phyloP scores from a whole-genome alignment of 2,329 filamentous ascomycete genomes.

The Fusarium tupiense region DNA sequence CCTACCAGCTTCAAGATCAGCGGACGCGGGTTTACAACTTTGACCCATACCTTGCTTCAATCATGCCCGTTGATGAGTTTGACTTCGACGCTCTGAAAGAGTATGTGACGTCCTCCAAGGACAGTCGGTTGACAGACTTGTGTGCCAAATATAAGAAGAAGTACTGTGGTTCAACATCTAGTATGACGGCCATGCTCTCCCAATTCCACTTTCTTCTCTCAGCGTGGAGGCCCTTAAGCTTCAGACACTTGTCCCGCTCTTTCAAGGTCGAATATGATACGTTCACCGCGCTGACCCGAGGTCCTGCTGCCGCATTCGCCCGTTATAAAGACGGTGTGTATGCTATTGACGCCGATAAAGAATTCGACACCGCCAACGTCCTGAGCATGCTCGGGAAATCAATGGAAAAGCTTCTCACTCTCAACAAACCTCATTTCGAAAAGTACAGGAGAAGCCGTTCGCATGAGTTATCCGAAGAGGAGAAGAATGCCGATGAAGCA shows the following conservation, averaged over 20 bases:
- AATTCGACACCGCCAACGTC: conserved; percentile 85
- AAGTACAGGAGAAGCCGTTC: conserved; percentile 78
- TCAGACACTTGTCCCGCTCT: conserved; percentile 70
- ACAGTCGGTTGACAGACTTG: conserved; percentile 74
- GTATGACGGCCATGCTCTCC: conserved; percentile 86
- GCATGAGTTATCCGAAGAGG: conserved; percentile 75
- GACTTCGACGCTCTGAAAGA: conserved; percentile 87
- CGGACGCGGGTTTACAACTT: conserved; percentile 94
- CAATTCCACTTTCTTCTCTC: conserved; percentile 96
- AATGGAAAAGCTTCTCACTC: conserved; percentile 93
- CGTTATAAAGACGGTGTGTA: conserved; percentile 86
- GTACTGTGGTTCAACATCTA: conserved; percentile 95
- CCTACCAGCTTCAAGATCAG: conserved; percentile 90
- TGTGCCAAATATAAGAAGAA: conserved; percentile 75
- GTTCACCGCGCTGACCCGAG: conserved; percentile 78
- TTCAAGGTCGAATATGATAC: conserved; percentile 70
- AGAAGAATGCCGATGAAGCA: conserved; percentile 76
- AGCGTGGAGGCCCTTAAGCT: conserved; percentile 78
- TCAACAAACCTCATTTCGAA: conserved; percentile 85
- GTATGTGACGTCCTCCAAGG: conserved; percentile 92
- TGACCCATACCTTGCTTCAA: conserved; percentile 89
- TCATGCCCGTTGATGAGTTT: conserved; percentile 94
- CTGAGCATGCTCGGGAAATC: conserved; percentile 93
- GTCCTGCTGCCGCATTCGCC: conserved; percentile 83
- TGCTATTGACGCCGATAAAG: conserved; percentile 95